These are phyloP conservation scores for Lenwebbia sp. DNA, from an alignment of 345 rosid genomes.

Conservation along the genomic window DNA sequence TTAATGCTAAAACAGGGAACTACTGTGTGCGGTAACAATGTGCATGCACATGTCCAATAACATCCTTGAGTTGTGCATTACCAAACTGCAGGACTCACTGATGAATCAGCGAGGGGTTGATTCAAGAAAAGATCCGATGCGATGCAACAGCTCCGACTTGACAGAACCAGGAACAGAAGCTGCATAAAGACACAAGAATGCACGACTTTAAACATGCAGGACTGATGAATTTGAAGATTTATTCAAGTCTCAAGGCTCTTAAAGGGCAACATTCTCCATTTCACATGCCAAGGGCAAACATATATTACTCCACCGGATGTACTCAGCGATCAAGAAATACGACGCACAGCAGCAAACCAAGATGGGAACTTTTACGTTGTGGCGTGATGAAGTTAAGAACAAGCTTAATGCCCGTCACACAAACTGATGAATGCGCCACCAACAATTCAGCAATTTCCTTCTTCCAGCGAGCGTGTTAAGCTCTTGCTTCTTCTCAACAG, in stretches of 20 bases:
- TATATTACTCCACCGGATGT: not conserved
- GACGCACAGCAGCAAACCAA: not conserved
- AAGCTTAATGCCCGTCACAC: not conserved
- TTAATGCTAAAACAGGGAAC: not conserved
- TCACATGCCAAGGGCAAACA: too few relatives aligned
- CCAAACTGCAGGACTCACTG: not conserved
- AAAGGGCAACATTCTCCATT: not conserved
- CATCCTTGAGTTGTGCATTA: not conserved
- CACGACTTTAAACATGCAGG: not conserved
- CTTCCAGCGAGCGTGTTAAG: not conserved
- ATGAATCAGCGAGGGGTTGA: constrained; percentile 21
- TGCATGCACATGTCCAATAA: not conserved
- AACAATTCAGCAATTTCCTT: not conserved
- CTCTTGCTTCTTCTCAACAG: not conserved
- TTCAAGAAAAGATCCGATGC: constrained; percentile 42
- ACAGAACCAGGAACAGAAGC: constrained; percentile 64
- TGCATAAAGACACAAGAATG: constrained; percentile 13
- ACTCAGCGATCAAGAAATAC: not conserved
- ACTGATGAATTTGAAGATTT: not conserved
- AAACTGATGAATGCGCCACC: not conserved
- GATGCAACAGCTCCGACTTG: constrained; percentile 61
- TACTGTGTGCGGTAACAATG: not conserved
- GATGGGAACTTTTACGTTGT: not conserved
- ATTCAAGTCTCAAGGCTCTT: not conserved
- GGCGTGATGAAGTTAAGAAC: not conserved